Base-by-base conservation (phyloP, 2,329 filamentous ascomycete species). In the Emmonsiellopsis sp. region DNA sequence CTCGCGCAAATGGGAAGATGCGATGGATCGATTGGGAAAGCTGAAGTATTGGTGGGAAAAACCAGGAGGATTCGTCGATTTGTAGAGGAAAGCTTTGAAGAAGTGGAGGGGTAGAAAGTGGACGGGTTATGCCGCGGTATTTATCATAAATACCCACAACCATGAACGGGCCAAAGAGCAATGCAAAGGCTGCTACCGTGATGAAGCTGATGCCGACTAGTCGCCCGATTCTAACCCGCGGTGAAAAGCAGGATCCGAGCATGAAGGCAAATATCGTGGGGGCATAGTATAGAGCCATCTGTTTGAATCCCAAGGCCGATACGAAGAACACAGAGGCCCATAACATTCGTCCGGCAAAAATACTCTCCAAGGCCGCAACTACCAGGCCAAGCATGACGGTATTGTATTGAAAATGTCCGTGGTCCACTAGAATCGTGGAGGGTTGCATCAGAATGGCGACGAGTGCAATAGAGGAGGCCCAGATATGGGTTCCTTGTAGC, bases 241-340 rank as follows among this genome's bases (percentile, higher is more conserved):
- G 91, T 58, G 84, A 85, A n/a, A 94, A 62, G 65, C 91, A 96
- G 64, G 85, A 83, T 7, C 92, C 93, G 0, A 97, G 76, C 1
- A 98, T 82, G 65, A 91, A 98, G 34, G 89, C 86, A 68, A 97
- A 97, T 54, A 97, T 85, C 16, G 86, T 85, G 11, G 94, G 91
- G 2, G 94, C 90, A 70, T 96, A 98, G 74, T 97, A 98, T 13
- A 98, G 78, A 1, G 92, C 92, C 94, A 98, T 98, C 70, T 98
- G 93, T 76, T 98, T 98, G 78, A 97, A 98, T 5, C 89, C 89
- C n/a, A 98, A 76, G 2, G 92, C 88, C 13, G 82, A 83, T 6
- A 98, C 93, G 62, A 98, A 98, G 74, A 95, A 95, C 55, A 95
- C 81, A 57, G 89, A 90, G 30, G 88, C 83, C 90, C 92, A 96